A percentile compares a stretch with the other conserved stretches of the same genome.
These are phyloP conservation scores for Boletus sp. DNA, from an alignment of 768 basidiomycete genomes.

Conservation along the genomic window DNA sequence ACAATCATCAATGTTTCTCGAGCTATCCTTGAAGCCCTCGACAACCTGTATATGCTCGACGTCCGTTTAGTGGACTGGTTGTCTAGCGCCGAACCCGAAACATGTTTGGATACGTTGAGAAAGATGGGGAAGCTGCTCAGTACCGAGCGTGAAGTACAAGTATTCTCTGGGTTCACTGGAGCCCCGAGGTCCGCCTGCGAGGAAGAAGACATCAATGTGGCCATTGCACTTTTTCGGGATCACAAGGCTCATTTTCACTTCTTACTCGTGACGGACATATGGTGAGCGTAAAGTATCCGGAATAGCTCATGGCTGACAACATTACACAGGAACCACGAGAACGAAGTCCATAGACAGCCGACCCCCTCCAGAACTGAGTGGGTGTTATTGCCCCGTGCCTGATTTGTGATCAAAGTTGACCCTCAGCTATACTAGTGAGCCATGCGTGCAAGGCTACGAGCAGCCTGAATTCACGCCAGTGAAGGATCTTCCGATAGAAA, in stretches of 20 bases:
- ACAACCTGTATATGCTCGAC: neutral
- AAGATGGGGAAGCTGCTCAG: neutral
- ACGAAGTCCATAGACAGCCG: neutral
- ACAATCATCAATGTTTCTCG: neutral
- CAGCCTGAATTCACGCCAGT: neutral
- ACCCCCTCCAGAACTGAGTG: neutral
- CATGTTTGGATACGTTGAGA: conserved; percentile 1
- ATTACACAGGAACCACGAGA: conserved; percentile 1
- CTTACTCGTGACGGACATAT: conserved; percentile 10
- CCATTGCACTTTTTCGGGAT: neutral
- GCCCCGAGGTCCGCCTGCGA: neutral
- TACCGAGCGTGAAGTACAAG: neutral
- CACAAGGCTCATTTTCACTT: conserved; percentile 8
- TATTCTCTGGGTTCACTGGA: neutral
- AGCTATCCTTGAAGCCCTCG: conserved; percentile 1
- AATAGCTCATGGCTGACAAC: neutral
- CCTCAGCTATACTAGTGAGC: neutral
- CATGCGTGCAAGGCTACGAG: neutral
- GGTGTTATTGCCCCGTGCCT: neutral
- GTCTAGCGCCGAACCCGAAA: neutral
- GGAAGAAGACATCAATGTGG: neutral
- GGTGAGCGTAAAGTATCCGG: neutral
- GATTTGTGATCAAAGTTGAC: neutral
- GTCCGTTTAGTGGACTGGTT: conserved; percentile 5
- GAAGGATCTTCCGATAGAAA: neutral